Base-by-base conservation (phyloP, 2,329 filamentous ascomycete genomes). In the Penicillium brasilianum region DNA sequence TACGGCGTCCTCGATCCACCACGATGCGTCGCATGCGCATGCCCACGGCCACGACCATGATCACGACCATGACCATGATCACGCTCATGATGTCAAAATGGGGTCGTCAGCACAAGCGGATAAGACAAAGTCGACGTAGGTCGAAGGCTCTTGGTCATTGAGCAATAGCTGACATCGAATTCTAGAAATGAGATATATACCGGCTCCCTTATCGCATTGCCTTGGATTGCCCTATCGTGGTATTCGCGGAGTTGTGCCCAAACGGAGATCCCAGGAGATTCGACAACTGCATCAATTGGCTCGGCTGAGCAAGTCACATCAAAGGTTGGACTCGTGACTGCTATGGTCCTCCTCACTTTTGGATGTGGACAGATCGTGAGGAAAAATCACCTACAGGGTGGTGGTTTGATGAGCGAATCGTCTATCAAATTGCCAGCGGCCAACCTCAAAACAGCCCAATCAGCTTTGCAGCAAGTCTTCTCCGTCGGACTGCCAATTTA, bases 401-500 rank as follows among this genome's bases (percentile, higher is more conserved):
- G 56, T 39, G 18, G 60, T 10, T 53, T 58, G 14, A 54, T 46
- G 25, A 32, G 53, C 16, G 49, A 55, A 22, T 60, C 60, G 0
- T 51, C 57, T 1, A 43, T 61, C 22, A 67, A 66, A 51, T 58
- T 69, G 5, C 68, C 70, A 13, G 63, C 55, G 22, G 20, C 72
- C 4, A 67, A 62, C 58, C 36, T 57, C 1, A 63, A 61, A 8
- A 64, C 57, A 0, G 66, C 51, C 6, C 62, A 64, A 14, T 63
- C 59, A 16, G 71, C 76, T 18, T 53, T 75, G 16, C 66, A 72
- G 18, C 79, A 76, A 53, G 68, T 77, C n/a, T 59, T 77, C 32
- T 76, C 80, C 18, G 69, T 84, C 22, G 73, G 78, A 3, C 68
- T 88, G 32, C 86, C 86, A 0, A 83, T 86, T 67, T 87, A 85